Evolutionary conservation across 192 early-diverging fungal species (phyloP), one percentile per base, ranked within the genome.

Genomic region (Blastocladiella britannica): DNA sequence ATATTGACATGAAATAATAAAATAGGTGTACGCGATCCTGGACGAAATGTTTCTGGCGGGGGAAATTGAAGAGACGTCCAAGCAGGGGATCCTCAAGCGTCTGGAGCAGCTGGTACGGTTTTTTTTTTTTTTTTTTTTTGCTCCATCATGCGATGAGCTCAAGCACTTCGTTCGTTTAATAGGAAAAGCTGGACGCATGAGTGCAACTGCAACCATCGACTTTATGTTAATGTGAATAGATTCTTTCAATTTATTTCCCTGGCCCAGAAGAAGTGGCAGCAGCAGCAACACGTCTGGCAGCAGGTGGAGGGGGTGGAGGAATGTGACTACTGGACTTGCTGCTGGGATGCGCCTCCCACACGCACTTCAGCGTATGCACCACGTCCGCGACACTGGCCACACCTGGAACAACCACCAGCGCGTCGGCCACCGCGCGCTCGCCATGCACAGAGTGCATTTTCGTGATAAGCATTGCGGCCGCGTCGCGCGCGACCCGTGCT

Each of bases 1-100:
- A n/a, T n/a, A n/a, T n/a, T n/a, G n/a, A n/a, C n/a, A n/a, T n/a
- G n/a, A n/a, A n/a, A n/a, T n/a, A n/a, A n/a, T n/a, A n/a, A n/a
- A 20, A 43, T 56, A 83, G 76, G 93, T 97, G 2, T 98, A 98
- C 75, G 77, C 84, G 3, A 93, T 97, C 26, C 68, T 98, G 57
- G 95, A 98, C 67, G 95, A 98, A 70, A 85, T 95, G 57, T 94
- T 95, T 71, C 72, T 98, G 59, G 93, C 90, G 1, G 93, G 95
- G 23, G 95, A 98, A 70, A 91, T 98, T 60, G 86, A 98, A 60
- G 95, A 98, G 61, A 98, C 89, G 7, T 91, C 88, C 52, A 83
- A 83, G 56, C 78, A 80, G 51, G 76, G 83, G 47, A 76, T 86
- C 6, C 63, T 88, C 60, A 75, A 77, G 53, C 70, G 86, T 47